Conservation (phyloP, 208 protist species). For the Leishmania tropica region DNA sequence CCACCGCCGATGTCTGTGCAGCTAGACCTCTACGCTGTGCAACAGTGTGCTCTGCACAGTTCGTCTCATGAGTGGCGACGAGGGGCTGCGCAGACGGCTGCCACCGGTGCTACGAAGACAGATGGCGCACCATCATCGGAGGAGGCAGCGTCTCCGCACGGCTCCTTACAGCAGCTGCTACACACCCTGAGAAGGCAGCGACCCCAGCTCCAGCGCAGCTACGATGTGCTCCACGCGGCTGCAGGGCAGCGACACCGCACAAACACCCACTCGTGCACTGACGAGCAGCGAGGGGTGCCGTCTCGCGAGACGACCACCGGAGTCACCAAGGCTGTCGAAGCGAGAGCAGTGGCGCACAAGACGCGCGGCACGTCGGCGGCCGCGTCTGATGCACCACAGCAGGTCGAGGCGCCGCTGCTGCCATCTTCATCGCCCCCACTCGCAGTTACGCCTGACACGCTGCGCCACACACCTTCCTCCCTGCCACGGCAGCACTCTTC, state of each 20-base stretch:
- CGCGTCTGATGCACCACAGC: neutral
- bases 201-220: slow-evolving; percentile 1
- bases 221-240: neutral
- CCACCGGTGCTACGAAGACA: neutral
- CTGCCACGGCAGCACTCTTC: slow-evolving; percentile 1
- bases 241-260: neutral
- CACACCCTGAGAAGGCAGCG: neutral
- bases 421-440: neutral
- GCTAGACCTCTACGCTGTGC: slow-evolving; percentile 30
- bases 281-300: slow-evolving; percentile 6
- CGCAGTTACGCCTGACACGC: neutral
- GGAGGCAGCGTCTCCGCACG: neutral
- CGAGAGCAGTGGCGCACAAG: neutral
- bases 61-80: neutral
- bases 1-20: slow-evolving; percentile 41
- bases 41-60: neutral
- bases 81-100: neutral
- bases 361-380: neutral
- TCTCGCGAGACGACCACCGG: neutral
- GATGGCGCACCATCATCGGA: neutral
- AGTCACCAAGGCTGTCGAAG: neutral
- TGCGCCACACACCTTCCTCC: neutral
- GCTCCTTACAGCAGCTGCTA: slow-evolving; percentile 2
- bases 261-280: neutral
- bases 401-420: neutral